Evolutionary conservation across 176 grass and related monocot genomes (phyloP), one percentile per base, ranked within the genome.

Genomic region (Ampelocalamus luodianensis): DNA sequence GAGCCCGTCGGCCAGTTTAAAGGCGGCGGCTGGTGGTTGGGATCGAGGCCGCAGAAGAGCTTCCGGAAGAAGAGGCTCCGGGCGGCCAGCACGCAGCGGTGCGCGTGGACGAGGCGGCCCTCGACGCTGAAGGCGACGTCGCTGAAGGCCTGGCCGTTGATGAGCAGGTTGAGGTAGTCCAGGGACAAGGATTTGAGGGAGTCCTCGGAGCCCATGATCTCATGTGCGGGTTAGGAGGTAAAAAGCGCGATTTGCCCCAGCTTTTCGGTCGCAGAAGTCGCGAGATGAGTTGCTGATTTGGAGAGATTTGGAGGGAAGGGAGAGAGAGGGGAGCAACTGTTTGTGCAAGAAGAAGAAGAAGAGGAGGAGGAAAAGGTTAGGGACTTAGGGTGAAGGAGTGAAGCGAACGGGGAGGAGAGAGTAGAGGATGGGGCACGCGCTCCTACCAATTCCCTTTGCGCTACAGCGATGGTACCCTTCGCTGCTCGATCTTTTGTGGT

Each of bases 91-190:
- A 98, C 89, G 78, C 96, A 98, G 79, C 96, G 96, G 85, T 98
- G 96, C 2, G 91, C 96, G 76, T 98, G 96, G 12, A 98, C 93
- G 8, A 98, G 81, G 3, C 96, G 93, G 65, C 96, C 96, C 44
- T 98, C 93, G 2, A 95, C 91, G 76, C 91, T 95, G 90, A 98
- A 98, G 12, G 93, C 90, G 50, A 98, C 91, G 83, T 98, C 96
- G 86, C 96, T 98, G 91, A 98, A 98, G 0, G 93, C 96, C 84
- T 98, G 93, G 17, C 96, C 96, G 69, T 98, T 98, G 91, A 98
- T 95, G 76, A 98, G 96, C 61, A 98, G 91, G 86, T 96, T 95
- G 69, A 95, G 93, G 93, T 98, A 98, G 86, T 98, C 96, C 1
- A 94, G 79, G 29, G 96, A 98, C 65, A 98, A 81, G 23, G 96